Percentiles rank a stretch among this genome's conserved stretches.
Evolutionary conservation across 352 stramenopile genomes (phyloP).

Genomic region (Phytophthora podocarpi): DNA sequence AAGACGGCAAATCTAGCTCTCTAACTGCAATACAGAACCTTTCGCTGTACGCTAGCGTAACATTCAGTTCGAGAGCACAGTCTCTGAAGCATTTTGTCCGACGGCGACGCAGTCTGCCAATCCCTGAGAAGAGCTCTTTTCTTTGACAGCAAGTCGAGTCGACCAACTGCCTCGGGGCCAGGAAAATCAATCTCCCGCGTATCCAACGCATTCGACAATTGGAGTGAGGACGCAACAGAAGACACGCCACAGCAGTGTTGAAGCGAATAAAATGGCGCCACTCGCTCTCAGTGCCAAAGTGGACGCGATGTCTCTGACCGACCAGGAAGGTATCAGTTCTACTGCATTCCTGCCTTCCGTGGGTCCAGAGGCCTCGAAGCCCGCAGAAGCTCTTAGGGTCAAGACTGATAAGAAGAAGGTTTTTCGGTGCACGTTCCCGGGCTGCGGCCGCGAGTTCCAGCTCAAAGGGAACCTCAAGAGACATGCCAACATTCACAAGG

Average conservation of each 20-base stretch:
- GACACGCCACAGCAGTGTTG: background rate
- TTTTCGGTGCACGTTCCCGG: slow-evolving; percentile 56
- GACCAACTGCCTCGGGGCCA: background rate
- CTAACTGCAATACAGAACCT: too few relatives aligned
- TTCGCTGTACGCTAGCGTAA: too few relatives aligned
- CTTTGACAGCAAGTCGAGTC: slow-evolving; percentile 9
- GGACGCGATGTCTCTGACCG: slow-evolving; percentile 18
- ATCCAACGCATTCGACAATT: slow-evolving; percentile 23
- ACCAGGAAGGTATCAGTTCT: slow-evolving; percentile 6
- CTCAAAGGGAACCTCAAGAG: slow-evolving; percentile 74
- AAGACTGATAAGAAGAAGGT: slow-evolving; percentile 26
- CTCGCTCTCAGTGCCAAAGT: slow-evolving; percentile 27
- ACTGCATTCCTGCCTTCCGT: background rate
- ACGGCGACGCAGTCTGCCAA: slow-evolving; percentile 27
- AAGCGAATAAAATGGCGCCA: slow-evolving; percentile 25
- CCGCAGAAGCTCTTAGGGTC: background rate
- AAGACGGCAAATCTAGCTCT: too few relatives aligned
- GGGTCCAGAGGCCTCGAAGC: background rate
- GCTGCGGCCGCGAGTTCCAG: slow-evolving; percentile 60
- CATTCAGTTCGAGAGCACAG: slow-evolving; percentile 10
- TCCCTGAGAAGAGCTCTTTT: slow-evolving; percentile 18
- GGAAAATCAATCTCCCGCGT: slow-evolving; percentile 5
- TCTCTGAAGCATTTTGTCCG: slow-evolving; percentile 20
- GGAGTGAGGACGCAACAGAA: background rate
- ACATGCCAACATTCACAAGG: slow-evolving; percentile 64